Evolutionary conservation across 257 asterid species (phyloP).

Genomic region (Solanum rostratum): DNA sequence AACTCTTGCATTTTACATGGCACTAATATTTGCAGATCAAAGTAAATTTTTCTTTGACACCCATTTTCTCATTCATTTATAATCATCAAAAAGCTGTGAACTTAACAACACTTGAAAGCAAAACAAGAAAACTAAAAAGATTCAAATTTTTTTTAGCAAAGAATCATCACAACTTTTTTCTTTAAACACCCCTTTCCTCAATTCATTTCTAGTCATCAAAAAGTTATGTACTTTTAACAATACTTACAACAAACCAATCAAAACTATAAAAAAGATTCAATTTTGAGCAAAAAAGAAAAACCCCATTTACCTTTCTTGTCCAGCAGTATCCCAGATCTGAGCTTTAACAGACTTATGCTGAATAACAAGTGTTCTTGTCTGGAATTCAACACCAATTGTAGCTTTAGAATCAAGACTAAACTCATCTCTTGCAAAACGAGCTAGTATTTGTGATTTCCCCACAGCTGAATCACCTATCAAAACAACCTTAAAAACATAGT

Average conservation of each 20-base stretch:
- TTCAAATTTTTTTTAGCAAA: neutral
- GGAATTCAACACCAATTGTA: slow-evolving; percentile 77
- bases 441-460: slow-evolving; percentile 67
- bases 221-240: neutral
- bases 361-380: slow-evolving; percentile 62
- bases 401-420: slow-evolving; percentile 80
- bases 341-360: slow-evolving; percentile 73
- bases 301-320: slow-evolving; percentile 52
- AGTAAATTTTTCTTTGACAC: neutral
- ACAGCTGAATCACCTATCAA: slow-evolving; percentile 83
- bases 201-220: neutral
- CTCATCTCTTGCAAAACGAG: slow-evolving; percentile 70
- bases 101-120: neutral
- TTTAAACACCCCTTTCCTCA: neutral
- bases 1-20: neutral
- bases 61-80: neutral
- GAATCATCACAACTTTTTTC: neutral
- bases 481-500: slow-evolving; percentile 74
- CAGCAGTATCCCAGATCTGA: slow-evolving; percentile 96
- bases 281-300: too few species aligned
- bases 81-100: neutral
- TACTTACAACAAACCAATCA: too few species aligned
- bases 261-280: too few species aligned
- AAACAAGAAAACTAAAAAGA: neutral
- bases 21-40: neutral